Evolutionary conservation across 2,329 filamentous ascomycete species (phyloP).

Genomic region (Biscogniauxia marginata): DNA sequence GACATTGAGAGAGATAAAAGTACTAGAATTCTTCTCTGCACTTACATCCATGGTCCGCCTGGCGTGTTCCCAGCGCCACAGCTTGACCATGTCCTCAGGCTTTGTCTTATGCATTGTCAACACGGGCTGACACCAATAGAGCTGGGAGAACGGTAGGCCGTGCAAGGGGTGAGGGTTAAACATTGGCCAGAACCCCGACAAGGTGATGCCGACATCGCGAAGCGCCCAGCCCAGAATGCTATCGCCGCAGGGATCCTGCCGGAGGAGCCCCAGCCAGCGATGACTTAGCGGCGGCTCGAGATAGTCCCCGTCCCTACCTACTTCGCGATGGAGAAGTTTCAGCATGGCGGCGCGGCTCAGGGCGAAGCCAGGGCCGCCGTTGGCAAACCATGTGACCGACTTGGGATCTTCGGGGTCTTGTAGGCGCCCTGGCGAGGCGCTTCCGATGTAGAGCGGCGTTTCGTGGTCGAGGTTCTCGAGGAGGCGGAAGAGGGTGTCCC

Average conservation of each 20-base stretch:
- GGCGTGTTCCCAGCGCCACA: slow-evolving; percentile 47
- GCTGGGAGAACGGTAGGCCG: slow-evolving; percentile 44
- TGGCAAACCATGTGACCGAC: slow-evolving; percentile 42
- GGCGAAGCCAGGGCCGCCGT: slow-evolving; percentile 48
- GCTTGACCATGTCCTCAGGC: slow-evolving; percentile 45
- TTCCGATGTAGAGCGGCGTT: slow-evolving; percentile 47
- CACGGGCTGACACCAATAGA: slow-evolving; percentile 51
- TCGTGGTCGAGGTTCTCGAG: slow-evolving; percentile 47
- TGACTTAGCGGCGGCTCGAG: slow-evolving; percentile 37
- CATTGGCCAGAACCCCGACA: slow-evolving; percentile 49
- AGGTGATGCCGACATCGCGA: slow-evolving; percentile 40
- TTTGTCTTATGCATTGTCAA: slow-evolving; percentile 48
- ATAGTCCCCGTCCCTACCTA: slow-evolving; percentile 36
- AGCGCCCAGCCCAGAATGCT: slow-evolving; percentile 49
- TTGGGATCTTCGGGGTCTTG: slow-evolving; percentile 28
- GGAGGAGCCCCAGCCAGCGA: slow-evolving; percentile 41
- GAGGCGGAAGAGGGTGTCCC: slow-evolving; percentile 47
- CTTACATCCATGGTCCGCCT: slow-evolving; percentile 33
- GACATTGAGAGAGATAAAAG: neutral
- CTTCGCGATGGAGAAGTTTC: slow-evolving; percentile 36
- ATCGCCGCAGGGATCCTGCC: slow-evolving; percentile 52
- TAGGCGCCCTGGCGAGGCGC: slow-evolving; percentile 41
- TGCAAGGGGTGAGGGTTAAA: slow-evolving; percentile 52
- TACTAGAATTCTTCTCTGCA: neutral
- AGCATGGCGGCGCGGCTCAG: slow-evolving; percentile 45